Evolutionary conservation across 2,329 filamentous ascomycete genomes (phyloP), one percentile per base, ranked within the genome.

Genomic region (Exophiala oligosperma): DNA sequence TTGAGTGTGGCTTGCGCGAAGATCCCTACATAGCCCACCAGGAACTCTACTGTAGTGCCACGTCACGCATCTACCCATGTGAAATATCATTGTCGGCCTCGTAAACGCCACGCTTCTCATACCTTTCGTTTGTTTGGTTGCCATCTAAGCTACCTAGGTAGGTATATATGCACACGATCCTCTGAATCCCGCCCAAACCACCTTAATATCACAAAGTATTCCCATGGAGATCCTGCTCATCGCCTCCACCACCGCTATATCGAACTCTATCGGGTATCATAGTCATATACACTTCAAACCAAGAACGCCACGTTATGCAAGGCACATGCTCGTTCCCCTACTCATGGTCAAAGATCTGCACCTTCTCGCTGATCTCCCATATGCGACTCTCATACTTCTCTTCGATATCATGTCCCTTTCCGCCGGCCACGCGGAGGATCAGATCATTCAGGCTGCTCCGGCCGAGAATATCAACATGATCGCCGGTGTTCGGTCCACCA

Each of bases 391-490:
- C 81, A 23, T 96, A 84, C 48, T 83, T 85, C 61, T 95, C 85
- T 49, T 88, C 79, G 63, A 99, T 93, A 28, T 85, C 80, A 59
- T 92, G 83, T 3, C 94, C 94, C 66, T 85, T 86, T 0, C 94
- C 94, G 0, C 91, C 92, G 0, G 91, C 94, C 8, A 99, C 88
- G 52, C 87, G 82, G 59, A 99, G 74, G 49, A 99, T 88, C 50
- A 97, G 77, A 73, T 99, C 94, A 69, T 99, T 99, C 26, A 99
- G 80, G 32, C 86, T 91, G 65, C 92, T 87, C 29, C 94, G 81
- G 1, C 94, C 94, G 2, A 99, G 80, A 58, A 99, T 99, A 71
- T 99, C 94, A 51, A 99, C 94, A 70, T 99, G 94, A 70, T 99
- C 94, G 12, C 92, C 92, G 37, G 84, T 87, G 64, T 87, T 87